Conservation (phyloP, 257 asterid genomes). For the Eucommia ulmoides region DNA sequence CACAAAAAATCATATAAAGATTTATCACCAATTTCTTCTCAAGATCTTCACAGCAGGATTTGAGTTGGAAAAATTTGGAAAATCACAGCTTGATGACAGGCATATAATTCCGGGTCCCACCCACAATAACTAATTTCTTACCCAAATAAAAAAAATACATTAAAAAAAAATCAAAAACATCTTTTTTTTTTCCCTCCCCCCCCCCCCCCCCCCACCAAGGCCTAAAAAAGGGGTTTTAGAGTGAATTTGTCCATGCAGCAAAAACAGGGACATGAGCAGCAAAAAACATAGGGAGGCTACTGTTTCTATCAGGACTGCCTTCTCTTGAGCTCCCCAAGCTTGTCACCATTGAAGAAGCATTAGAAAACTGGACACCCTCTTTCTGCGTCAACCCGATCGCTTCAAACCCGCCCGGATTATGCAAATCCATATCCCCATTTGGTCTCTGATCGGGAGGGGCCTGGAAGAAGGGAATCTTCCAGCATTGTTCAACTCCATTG, state of each 20-base stretch:
- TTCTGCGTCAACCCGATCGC: not conserved
- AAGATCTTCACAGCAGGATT: no score
- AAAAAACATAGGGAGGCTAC: not conserved
- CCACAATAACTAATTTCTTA: no score
- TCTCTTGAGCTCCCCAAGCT: not conserved
- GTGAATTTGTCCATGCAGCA: not conserved
- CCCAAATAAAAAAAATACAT: no score
- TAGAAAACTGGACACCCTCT: not conserved
- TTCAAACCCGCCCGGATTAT: not conserved
- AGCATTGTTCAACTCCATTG: slow-evolving; percentile 18
- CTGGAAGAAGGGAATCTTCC: slow-evolving; percentile 47
- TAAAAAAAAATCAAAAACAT: no score
- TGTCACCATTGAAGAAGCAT: not conserved
- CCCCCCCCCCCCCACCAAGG: no score
- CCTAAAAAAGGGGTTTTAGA: not conserved
- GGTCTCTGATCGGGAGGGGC: slow-evolving; percentile 7
- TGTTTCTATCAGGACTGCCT: not conserved
- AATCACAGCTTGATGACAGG: no score
- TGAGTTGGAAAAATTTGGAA: no score
- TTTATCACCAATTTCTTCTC: no score
- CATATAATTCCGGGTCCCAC: no score
- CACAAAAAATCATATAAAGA: no score
- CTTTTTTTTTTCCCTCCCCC: no score
- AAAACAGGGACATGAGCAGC: not conserved
- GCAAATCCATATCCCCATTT: not conserved